These are phyloP conservation scores for Citrus reticulata DNA, from an alignment of 345 rosid genomes.

Conservation along the genomic window DNA sequence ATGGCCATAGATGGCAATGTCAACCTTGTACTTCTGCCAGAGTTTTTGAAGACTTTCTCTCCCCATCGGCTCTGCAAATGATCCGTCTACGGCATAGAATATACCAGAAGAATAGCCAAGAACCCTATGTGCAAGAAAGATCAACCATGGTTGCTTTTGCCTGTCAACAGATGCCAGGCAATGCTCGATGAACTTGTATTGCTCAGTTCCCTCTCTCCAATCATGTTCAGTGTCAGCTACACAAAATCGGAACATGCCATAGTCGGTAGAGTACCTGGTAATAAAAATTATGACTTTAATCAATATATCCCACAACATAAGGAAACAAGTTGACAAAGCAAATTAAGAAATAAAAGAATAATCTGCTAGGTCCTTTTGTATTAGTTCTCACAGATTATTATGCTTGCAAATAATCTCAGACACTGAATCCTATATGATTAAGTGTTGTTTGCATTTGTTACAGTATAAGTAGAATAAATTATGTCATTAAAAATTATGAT, in stretches of 20 bases:
- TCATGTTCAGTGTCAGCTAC: constrained; percentile 71
- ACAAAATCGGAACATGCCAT: constrained; percentile 79
- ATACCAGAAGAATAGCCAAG: constrained; percentile 57
- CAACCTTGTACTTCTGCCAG: constrained; percentile 80
- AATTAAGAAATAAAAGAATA: background rate
- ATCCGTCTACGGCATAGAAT: constrained; percentile 43
- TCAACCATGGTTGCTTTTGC: constrained; percentile 65
- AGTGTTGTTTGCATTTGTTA: background rate
- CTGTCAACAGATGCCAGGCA: constrained; percentile 70
- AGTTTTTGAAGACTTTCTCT: constrained; percentile 62
- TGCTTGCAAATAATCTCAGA: background rate
- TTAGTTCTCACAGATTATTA: background rate
- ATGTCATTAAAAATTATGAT: background rate
- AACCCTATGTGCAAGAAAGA: constrained; percentile 73
- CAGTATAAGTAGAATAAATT: background rate
- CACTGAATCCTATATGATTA: background rate
- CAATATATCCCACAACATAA: background rate
- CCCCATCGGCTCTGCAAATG: constrained; percentile 68
- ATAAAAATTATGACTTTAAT: background rate
- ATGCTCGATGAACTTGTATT: constrained; percentile 60
- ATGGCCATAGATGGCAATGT: constrained; percentile 66
- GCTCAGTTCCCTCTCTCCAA: constrained; percentile 77
- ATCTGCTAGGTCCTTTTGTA: no score
- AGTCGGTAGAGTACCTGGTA: constrained; percentile 61
- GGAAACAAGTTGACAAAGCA: background rate